Base-by-base conservation (phyloP, 192 early-diverging fungal species). In the Mortierella alpina region DNA sequence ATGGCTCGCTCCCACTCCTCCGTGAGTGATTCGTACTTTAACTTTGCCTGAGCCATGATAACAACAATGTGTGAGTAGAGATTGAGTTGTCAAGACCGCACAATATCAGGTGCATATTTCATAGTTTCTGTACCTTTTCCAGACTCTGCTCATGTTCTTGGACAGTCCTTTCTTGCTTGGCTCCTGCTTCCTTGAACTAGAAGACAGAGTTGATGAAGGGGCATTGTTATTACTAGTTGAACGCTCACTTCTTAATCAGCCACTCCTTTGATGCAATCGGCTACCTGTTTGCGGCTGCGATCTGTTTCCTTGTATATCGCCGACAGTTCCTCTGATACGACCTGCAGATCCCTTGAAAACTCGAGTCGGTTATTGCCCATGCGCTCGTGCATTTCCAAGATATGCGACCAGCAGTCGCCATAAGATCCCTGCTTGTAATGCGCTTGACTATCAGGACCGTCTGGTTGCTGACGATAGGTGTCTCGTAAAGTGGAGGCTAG, bases 1-100 rank as follows among this genome's bases (percentile, higher is more conserved):
- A 93, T 84, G 15, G 93, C 78, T 18, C 87, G 88, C 70, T 99
- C 96, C 96, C 95, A 96, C 44, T 96, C 96, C 63, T 93, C 91
- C 42, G 92, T 94, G 22, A 89, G 78, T 7, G 78, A 31, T 63
- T 97, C 95, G 72, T 96, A 97, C 63, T 94, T 93, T 70, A 78
- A 82, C 48, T 93, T 92, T 45, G 93, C 86, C 90, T 90, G 59
- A 50, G 23, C 44, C 63, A 11, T 57, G 31, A 56, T 31, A 31
- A 31, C 31, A 3, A 3, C 31, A 31, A 31, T 31, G 31, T 3
- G 18, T 48, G 22, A 51, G 11, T n/a, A 42, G 11, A 51, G 59
- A n/a, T 14, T n/a, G 1, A 2, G 4, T 10, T 11, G 46, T 22
- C 59, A 46, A 17, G 20, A 17, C n/a, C n/a, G 5, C 41, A 20